Evolutionary conservation across 768 basidiomycete species (phyloP).

Genomic region (Favolaschia claudopus): DNA sequence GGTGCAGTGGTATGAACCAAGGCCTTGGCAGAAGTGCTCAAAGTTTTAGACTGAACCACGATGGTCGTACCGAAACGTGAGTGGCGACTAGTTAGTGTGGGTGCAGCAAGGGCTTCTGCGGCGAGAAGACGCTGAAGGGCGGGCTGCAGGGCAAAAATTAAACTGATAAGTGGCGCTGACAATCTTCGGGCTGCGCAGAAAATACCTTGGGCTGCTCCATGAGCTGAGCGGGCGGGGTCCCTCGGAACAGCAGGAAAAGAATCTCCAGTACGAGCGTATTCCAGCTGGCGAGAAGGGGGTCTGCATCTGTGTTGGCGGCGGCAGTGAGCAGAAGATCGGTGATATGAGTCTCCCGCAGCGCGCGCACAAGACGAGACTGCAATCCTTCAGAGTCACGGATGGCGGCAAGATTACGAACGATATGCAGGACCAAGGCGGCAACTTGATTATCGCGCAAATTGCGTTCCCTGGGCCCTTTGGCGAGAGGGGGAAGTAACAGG

Average conservation of each 20-base stretch:
- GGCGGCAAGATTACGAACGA: conserved; percentile 93
- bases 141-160: conserved; percentile 60
- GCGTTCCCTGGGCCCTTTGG: conserved; percentile 73
- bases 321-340: conserved; percentile 88
- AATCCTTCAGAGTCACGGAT: conserved; percentile 74
- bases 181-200: too few species aligned
- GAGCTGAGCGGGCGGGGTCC: conserved; percentile 65
- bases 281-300: conserved; percentile 83
- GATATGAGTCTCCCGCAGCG: conserved; percentile 67
- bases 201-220: conserved; percentile 76
- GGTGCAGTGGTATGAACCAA: conserved; percentile 39
- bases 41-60: conserved; percentile 73
- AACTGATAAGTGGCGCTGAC: too few species aligned
- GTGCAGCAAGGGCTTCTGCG: conserved; percentile 70
- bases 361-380: conserved; percentile 23
- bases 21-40: conserved; percentile 46
- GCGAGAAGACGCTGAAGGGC: conserved; percentile 79
- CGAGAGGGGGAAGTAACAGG: conserved; percentile 80
- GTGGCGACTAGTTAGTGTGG: conserved; percentile 77
- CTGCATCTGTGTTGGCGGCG: conserved; percentile 76
- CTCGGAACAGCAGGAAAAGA: conserved; percentile 88
- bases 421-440: conserved; percentile 86
- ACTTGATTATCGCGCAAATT: conserved; percentile 84
- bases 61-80: conserved; percentile 98
- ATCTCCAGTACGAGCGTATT: conserved; percentile 95